Evolutionary conservation across 2,329 filamentous ascomycete species (phyloP).

Genomic region (Nemania sp.): DNA sequence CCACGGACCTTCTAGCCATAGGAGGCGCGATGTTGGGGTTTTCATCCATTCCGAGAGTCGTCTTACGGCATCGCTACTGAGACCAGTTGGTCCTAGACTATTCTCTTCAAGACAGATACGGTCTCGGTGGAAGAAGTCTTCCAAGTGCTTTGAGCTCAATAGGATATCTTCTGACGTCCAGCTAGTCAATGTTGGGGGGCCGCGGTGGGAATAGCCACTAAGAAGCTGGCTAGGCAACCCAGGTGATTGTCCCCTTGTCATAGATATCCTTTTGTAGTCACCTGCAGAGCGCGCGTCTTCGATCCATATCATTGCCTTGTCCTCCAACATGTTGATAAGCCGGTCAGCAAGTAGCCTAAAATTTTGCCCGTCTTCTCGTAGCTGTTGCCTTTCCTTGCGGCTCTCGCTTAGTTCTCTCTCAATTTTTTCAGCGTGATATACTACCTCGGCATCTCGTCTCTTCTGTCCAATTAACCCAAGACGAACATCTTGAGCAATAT

Average conservation of each 20-base stretch:
- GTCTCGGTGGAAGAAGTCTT: constrained; percentile 35
- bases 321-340: constrained; percentile 15
- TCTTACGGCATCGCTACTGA: background rate
- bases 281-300: constrained; percentile 11
- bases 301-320: constrained; percentile 20
- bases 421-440: constrained; percentile 18
- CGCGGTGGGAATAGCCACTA: background rate
- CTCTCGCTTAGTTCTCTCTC: constrained; percentile 21
- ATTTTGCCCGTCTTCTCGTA: constrained; percentile 20
- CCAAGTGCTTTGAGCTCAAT: constrained; percentile 26
- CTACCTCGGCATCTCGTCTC: constrained; percentile 24
- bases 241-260: background rate
- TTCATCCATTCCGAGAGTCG: constrained; percentile 35
- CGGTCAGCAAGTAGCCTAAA: constrained; percentile 19
- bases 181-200: background rate
- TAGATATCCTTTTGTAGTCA: background rate
- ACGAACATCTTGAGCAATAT: constrained; percentile 23
- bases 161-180: constrained; percentile 31
- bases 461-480: constrained; percentile 18
- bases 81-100: constrained; percentile 5
- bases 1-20: constrained; percentile 35
- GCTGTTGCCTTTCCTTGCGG: constrained; percentile 21
- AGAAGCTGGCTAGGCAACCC: constrained; percentile 21
- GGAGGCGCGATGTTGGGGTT: background rate
- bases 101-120: constrained; percentile 27